These are phyloP conservation scores for Colletotrichum somersetense DNA, from an alignment of 2,329 filamentous ascomycete genomes.

Conservation along the genomic window DNA sequence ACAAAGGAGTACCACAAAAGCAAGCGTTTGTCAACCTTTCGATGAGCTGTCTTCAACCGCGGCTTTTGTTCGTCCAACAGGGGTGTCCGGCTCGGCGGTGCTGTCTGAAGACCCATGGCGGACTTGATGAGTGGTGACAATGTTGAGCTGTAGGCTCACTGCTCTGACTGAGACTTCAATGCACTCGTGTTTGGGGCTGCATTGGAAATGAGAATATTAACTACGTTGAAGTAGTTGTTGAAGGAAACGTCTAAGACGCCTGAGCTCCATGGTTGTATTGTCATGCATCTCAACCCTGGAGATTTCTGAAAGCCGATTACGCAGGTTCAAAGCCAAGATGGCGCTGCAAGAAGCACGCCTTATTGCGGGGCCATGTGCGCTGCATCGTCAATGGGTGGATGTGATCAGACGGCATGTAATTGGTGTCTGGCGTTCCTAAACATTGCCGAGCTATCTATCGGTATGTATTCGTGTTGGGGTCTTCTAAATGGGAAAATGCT, in stretches of 20 bases:
- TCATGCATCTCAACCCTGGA: not conserved
- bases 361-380: slow-evolving; percentile 41
- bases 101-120: not conserved
- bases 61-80: slow-evolving; percentile 14
- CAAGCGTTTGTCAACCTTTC: slow-evolving; percentile 45
- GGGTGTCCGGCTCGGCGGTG: not conserved
- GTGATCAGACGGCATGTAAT: not conserved
- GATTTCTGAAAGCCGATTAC: not conserved
- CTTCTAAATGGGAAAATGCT: not conserved
- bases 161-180: not conserved
- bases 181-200: not conserved
- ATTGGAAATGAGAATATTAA: not conserved
- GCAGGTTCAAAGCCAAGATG: not conserved
- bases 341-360: slow-evolving; percentile 38
- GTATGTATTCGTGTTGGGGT: not conserved
- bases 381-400: not conserved
- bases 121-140: not conserved
- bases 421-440: not conserved
- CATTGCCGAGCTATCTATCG: not conserved
- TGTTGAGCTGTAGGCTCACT: not conserved
- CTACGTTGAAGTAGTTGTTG: not conserved
- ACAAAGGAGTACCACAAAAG: slow-evolving; percentile 46
- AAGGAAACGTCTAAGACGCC: not conserved
- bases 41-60: slow-evolving; percentile 40
- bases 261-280: not conserved